Conservation (phyloP, 352 stramenopile genomes). For the Phytopythium mirpurense region DNA sequence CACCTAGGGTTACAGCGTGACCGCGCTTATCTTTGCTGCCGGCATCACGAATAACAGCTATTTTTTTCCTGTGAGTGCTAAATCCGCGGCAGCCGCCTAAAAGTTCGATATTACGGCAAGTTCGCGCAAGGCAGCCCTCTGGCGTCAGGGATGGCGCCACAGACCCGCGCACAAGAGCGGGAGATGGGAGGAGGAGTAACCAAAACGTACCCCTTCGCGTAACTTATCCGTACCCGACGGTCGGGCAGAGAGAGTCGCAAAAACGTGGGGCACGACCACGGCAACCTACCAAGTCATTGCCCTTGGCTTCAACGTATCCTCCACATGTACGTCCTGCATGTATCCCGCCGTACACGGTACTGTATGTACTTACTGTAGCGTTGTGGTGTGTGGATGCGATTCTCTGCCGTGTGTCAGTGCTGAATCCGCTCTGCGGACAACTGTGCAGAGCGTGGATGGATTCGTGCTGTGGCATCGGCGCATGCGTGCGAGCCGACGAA, state of each 20-base stretch:
- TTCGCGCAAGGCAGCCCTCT: neutral
- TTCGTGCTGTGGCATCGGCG: too few species aligned
- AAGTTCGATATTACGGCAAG: neutral
- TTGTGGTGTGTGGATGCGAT: too few species aligned
- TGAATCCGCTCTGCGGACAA: too few species aligned
- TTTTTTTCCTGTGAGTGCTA: neutral
- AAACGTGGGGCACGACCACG: too few species aligned
- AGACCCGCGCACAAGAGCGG: neutral
- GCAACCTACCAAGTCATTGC: too few species aligned
- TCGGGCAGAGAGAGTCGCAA: too few species aligned
- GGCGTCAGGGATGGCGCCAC: slow-evolving; percentile 1
- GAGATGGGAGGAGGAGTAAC: neutral
- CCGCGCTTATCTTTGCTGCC: slow-evolving; percentile 1
- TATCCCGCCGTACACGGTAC: too few species aligned
- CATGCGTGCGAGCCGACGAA: neutral
- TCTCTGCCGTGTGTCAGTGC: too few species aligned
- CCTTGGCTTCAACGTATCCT: too few species aligned
- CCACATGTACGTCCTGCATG: too few species aligned
- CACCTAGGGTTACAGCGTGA: neutral
- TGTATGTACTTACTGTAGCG: too few species aligned
- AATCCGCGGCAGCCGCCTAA: slow-evolving; percentile 1
- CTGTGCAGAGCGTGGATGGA: too few species aligned
- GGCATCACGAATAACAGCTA: neutral
- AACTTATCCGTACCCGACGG: neutral
- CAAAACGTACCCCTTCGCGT: neutral